Evolutionary conservation across 2,329 filamentous ascomycete genomes (phyloP).

Genomic region (Ophiocordyceps camponoti-rufipedis): DNA sequence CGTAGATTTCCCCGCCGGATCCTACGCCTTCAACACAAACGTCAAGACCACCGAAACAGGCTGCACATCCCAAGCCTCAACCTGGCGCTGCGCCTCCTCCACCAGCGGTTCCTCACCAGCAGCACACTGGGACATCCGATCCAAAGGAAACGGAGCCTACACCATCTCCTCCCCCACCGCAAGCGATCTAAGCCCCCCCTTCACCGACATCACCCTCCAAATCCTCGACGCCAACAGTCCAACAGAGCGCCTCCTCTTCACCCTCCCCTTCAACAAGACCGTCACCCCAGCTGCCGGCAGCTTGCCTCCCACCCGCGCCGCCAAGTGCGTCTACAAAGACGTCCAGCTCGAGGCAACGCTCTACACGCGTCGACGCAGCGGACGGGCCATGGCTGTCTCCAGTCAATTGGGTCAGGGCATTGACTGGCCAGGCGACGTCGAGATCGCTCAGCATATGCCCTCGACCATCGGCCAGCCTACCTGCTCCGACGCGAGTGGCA

Average conservation of each 20-base stretch:
- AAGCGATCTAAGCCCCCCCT: slow-evolving; percentile 37
- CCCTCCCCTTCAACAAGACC: slow-evolving; percentile 29
- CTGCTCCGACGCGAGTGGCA: slow-evolving; percentile 26
- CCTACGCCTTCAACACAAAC: slow-evolving; percentile 41
- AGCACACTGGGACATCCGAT: slow-evolving; percentile 43
- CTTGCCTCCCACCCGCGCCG: slow-evolving; percentile 21
- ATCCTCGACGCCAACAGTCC: slow-evolving; percentile 26
- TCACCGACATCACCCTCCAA: slow-evolving; percentile 30
- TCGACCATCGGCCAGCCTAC: slow-evolving; percentile 24
- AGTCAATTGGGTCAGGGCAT: slow-evolving; percentile 3
- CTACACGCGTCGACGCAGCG: slow-evolving; percentile 30
- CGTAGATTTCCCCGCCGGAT: slow-evolving; percentile 36
- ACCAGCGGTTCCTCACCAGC: slow-evolving; percentile 22
- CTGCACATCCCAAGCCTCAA: slow-evolving; percentile 38
- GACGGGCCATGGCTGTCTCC: slow-evolving; percentile 4
- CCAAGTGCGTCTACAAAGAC: slow-evolving; percentile 38
- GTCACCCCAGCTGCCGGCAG: slow-evolving; percentile 28
- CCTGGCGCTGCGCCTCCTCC: slow-evolving; percentile 46
- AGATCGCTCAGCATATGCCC: slow-evolving; percentile 31
- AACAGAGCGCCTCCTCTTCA: slow-evolving; percentile 40
- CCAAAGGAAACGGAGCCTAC: slow-evolving; percentile 21
- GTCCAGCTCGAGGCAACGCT: slow-evolving; percentile 38
- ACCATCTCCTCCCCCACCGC: slow-evolving; percentile 34
- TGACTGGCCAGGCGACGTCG: slow-evolving; percentile 39
- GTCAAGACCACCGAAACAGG: slow-evolving; percentile 31